These are phyloP conservation scores for Theobroma grandiflorum DNA, from an alignment of 441 rosid species.

Conservation along the genomic window DNA sequence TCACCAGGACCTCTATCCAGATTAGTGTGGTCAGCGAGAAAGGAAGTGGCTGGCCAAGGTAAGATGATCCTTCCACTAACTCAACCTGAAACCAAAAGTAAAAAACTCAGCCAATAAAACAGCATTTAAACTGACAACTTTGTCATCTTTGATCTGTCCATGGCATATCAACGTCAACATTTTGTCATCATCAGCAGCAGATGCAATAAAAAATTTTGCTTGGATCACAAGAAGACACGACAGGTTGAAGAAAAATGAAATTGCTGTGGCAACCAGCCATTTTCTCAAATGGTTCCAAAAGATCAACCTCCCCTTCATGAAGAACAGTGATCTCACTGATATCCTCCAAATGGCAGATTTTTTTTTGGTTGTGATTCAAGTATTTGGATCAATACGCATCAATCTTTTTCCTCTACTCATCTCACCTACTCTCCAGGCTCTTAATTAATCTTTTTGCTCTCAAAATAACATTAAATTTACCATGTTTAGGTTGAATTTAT, in stretches of 20 bases:
- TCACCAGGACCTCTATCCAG: constrained; percentile 80
- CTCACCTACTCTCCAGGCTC: neutral
- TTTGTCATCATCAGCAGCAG: neutral
- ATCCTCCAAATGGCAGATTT: neutral
- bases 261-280: constrained; percentile 5
- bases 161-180: neutral
- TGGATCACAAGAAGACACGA: constrained; percentile 43
- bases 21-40: constrained; percentile 76
- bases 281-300: constrained; percentile 5
- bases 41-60: constrained; percentile 83
- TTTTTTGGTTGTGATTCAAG: neutral
- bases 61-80: constrained; percentile 83
- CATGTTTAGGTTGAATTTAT: neutral
- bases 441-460: neutral
- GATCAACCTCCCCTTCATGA: neutral
- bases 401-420: constrained; percentile 25
- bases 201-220: constrained; percentile 11
- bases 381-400: neutral
- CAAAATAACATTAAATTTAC: neutral
- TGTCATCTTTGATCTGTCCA: constrained; percentile 17
- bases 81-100: constrained; percentile 56
- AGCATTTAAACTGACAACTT: neutral
- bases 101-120: neutral
- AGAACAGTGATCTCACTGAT: neutral
- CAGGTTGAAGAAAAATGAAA: neutral